phyloP scores from a whole-genome alignment of 2,329 filamentous ascomycete genomes.

The Passalora sequoiae region DNA sequence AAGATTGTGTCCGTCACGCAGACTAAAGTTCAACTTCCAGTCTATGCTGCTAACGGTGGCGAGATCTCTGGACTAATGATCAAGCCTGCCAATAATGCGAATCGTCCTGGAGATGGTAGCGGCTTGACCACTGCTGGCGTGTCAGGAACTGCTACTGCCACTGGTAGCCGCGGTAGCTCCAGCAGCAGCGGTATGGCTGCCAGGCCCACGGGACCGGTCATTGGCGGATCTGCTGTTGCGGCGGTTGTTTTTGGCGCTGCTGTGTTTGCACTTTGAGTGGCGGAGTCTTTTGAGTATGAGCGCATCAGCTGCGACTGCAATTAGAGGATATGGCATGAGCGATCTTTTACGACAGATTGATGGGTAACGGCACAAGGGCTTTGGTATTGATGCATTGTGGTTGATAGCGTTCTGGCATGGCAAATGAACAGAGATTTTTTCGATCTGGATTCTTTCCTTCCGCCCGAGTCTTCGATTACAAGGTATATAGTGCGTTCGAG shows the following conservation, averaged over 20 bases:
- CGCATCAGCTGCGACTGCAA: not conserved
- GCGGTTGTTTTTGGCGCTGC: conserved; percentile 26
- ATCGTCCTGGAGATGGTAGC: conserved; percentile 48
- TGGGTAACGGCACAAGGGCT: not conserved
- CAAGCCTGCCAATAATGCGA: conserved; percentile 50
- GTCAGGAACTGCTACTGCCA: conserved; percentile 5
- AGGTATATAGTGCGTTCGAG: too few relatives aligned
- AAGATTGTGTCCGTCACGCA: conserved; percentile 55
- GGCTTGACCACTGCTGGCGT: conserved; percentile 22
- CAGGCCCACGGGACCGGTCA: conserved; percentile 10
- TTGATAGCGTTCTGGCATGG: not conserved
- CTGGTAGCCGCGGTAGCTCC: conserved; percentile 9
- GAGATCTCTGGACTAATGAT: conserved; percentile 61
- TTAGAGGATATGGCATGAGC: not conserved
- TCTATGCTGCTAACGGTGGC: conserved; percentile 54
- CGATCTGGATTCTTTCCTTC: not conserved
- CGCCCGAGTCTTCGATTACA: too few relatives aligned
- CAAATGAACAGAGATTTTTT: not conserved
- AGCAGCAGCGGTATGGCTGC: conserved; percentile 16
- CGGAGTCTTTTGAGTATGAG: too few relatives aligned
- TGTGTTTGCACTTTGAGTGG: conserved; percentile 22
- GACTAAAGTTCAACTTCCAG: conserved; percentile 52
- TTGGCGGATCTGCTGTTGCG: conserved; percentile 17
- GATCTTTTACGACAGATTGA: not conserved
- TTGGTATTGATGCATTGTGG: not conserved